A percentile compares a stretch with the other conserved stretches of the same genome.
Conservation (phyloP, 208 protist species). For the Leishmania gerbilli region DNA sequence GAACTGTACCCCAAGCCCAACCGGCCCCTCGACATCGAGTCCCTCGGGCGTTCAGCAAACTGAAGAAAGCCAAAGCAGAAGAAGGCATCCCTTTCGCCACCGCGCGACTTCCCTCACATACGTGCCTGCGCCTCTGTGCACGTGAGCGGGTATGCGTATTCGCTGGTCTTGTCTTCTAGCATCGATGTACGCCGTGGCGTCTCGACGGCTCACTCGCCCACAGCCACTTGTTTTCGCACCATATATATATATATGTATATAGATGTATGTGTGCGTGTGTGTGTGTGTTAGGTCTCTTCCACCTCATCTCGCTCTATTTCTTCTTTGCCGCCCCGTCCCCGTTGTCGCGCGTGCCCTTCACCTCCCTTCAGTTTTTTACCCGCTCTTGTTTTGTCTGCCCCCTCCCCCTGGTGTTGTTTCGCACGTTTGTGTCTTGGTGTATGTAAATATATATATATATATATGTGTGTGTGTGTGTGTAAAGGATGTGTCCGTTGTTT, state of each 20-base stretch:
- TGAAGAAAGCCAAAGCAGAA: neutral
- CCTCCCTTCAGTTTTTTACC: neutral
- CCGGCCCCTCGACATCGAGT: slow-evolving; percentile 55
- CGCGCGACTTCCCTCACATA: neutral
- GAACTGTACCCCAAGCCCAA: slow-evolving; percentile 55
- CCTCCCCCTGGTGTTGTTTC: neutral
- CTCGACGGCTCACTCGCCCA: neutral
- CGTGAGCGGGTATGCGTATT: neutral
- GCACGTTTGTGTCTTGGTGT: too few species aligned
- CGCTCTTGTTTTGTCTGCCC: neutral
- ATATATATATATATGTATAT: too few species aligned
- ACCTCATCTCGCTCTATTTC: neutral
- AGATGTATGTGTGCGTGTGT: too few species aligned
- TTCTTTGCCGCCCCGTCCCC: neutral
- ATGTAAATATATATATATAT: too few species aligned
- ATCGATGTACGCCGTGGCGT: neutral
- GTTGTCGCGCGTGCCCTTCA: neutral
- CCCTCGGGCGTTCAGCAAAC: slow-evolving; percentile 42
- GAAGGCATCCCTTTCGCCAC: neutral
- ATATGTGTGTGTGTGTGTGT: too few species aligned
- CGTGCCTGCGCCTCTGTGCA: neutral
- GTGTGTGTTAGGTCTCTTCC: neutral
- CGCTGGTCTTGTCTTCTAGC: neutral
- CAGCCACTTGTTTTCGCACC: too few species aligned
- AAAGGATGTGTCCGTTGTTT: neutral